These are phyloP conservation scores for Collybiopsis confluens DNA, from an alignment of 768 basidiomycete genomes.

Conservation along the genomic window DNA sequence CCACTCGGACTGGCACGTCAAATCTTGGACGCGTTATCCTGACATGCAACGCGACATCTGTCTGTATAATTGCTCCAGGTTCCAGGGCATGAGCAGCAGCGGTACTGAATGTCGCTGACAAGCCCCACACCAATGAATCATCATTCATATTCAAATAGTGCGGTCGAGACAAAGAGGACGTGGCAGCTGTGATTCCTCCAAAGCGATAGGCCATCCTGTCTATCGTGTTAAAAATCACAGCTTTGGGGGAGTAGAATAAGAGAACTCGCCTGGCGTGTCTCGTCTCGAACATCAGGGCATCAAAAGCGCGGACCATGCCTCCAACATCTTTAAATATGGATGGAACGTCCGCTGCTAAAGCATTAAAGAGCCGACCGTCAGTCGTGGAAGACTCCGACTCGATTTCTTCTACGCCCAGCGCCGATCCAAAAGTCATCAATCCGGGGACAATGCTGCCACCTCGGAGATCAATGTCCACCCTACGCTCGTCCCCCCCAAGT, in stretches of 20 bases:
- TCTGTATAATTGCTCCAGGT: slow-evolving; percentile 55
- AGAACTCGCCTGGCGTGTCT: slow-evolving; percentile 65
- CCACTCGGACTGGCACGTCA: slow-evolving; percentile 18
- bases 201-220: slow-evolving; percentile 58
- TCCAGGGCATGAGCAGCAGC: slow-evolving; percentile 56
- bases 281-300: slow-evolving; percentile 69
- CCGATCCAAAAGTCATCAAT: slow-evolving; percentile 61
- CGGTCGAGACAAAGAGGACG: slow-evolving; percentile 44
- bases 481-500: slow-evolving; percentile 11
- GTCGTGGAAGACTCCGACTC: slow-evolving; percentile 61
- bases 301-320: slow-evolving; percentile 59
- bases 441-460: slow-evolving; percentile 70
- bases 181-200: slow-evolving; percentile 66
- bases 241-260: neutral
- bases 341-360: slow-evolving; percentile 39
- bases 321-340: slow-evolving; percentile 45
- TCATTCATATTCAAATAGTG: slow-evolving; percentile 29
- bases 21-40: slow-evolving; percentile 40
- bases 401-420: slow-evolving; percentile 76
- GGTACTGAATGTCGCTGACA: slow-evolving; percentile 60
- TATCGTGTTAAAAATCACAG: neutral
- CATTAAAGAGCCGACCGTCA: slow-evolving; percentile 57
- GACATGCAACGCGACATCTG: slow-evolving; percentile 61
- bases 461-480: slow-evolving; percentile 50
- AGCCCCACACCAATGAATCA: slow-evolving; percentile 45